Evolutionary conservation across 495 filamentous ascomycete species (phyloP).

Genomic region (Patellaria atrata): DNA sequence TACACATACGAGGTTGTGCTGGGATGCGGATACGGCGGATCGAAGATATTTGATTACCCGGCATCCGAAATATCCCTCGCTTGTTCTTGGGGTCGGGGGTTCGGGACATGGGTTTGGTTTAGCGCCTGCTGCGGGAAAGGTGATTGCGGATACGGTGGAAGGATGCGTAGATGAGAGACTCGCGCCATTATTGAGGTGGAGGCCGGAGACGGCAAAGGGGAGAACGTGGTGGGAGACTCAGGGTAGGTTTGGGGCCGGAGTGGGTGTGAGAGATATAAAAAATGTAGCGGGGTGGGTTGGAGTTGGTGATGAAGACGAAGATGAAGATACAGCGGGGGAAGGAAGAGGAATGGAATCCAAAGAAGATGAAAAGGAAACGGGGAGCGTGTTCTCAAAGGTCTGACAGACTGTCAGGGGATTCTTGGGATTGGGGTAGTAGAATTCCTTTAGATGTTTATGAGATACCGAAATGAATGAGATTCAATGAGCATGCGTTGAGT

Average conservation of each 20-base stretch:
- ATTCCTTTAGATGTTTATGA: no score
- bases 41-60: conserved; percentile 36
- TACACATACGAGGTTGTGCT: conserved; percentile 37
- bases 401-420: no score
- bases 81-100: conserved; percentile 36
- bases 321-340: no score
- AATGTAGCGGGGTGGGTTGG: conserved; percentile 26
- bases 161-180: conserved; percentile 28
- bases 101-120: conserved; percentile 39
- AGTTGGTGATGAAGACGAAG: no score
- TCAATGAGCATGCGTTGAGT: no score
- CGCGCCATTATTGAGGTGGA: conserved; percentile 34
- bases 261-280: conserved; percentile 35
- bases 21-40: conserved; percentile 40
- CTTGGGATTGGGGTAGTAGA: no score
- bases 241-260: conserved; percentile 32
- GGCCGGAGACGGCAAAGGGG: conserved; percentile 33
- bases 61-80: conserved; percentile 28
- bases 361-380: no score
- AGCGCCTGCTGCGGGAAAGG: conserved; percentile 35
- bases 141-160: conserved; percentile 35
- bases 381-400: no score
- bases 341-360: no score
- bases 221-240: conserved; percentile 38
- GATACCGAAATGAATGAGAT: no score